Evolutionary conservation across 805 yeast species (phyloP).

Genomic region (Candida michaelii): DNA sequence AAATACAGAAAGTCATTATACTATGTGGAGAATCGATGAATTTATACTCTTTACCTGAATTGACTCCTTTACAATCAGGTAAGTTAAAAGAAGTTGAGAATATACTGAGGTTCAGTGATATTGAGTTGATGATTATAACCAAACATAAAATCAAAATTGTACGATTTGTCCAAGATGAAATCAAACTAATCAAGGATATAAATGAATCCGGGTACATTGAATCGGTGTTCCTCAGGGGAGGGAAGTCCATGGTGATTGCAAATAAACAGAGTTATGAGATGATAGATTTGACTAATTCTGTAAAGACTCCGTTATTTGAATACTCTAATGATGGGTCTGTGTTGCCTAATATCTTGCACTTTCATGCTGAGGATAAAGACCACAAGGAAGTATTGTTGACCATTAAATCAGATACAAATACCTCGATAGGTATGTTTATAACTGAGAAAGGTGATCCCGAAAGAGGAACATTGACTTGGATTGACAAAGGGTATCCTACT

Average conservation of each 20-base stretch:
- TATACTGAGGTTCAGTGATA: slow-evolving; percentile 23
- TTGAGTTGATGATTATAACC: slow-evolving; percentile 25
- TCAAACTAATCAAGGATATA: slow-evolving; percentile 34
- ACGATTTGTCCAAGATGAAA: slow-evolving; percentile 24
- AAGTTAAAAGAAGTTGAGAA: slow-evolving; percentile 36
- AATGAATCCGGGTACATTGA: slow-evolving; percentile 26
- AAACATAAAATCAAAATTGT: slow-evolving; percentile 30
- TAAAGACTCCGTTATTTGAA: slow-evolving; percentile 30
- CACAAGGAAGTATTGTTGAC: slow-evolving; percentile 32
- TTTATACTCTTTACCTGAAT: slow-evolving; percentile 36
- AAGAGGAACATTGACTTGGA: slow-evolving; percentile 42
- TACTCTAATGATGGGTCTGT: slow-evolving; percentile 12
- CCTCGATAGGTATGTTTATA: slow-evolving; percentile 43
- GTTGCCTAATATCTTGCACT: slow-evolving; percentile 26
- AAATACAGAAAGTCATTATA: slow-evolving; percentile 21
- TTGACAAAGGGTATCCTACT: slow-evolving; percentile 33
- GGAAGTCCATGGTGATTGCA: slow-evolving; percentile 33
- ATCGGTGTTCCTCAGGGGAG: slow-evolving; percentile 29
- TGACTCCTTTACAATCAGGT: slow-evolving; percentile 37
- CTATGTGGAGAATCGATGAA: slow-evolving; percentile 27
- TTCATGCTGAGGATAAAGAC: slow-evolving; percentile 18
- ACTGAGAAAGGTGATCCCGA: slow-evolving; percentile 40
- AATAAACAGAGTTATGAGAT: slow-evolving; percentile 34
- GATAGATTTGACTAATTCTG: slow-evolving; percentile 32
- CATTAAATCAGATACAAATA: slow-evolving; percentile 30